Percentiles rank a stretch among this genome's conserved stretches.
Conservation (phyloP, 495 filamentous ascomycete species). For the Talaromyces ruber region DNA sequence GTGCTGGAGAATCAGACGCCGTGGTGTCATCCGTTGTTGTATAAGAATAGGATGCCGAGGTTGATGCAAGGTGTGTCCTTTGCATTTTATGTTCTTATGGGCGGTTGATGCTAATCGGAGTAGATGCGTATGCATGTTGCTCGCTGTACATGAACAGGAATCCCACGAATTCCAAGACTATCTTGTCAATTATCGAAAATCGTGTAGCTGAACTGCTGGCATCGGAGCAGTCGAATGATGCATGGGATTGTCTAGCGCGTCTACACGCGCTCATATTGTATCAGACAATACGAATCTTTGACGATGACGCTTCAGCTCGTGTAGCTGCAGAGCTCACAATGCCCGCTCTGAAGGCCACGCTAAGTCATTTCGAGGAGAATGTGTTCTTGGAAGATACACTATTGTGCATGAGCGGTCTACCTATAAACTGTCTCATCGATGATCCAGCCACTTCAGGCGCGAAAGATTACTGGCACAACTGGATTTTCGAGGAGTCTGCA, state of each 20-base stretch:
- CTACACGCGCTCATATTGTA: slow-evolving; percentile 27
- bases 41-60: slow-evolving; percentile 35
- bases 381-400: slow-evolving; percentile 8
- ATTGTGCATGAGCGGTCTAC: slow-evolving; percentile 12
- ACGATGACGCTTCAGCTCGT: slow-evolving; percentile 44
- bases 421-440: slow-evolving; percentile 1
- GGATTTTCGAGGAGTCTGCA: slow-evolving; percentile 39
- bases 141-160: slow-evolving; percentile 42
- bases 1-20: slow-evolving; percentile 37
- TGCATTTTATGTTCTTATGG: no score
- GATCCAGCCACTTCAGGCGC: slow-evolving; percentile 9
- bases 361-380: neutral
- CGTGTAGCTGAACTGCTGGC: slow-evolving; percentile 28
- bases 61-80: slow-evolving; percentile 36
- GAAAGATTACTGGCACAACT: slow-evolving; percentile 31
- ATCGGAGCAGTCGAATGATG: slow-evolving; percentile 18
- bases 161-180: slow-evolving; percentile 29
- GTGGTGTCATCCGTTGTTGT: slow-evolving; percentile 41
- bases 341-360: slow-evolving; percentile 23
- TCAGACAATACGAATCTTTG: slow-evolving; percentile 46
- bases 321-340: slow-evolving; percentile 37
- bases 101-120: neutral
- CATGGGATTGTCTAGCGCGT: slow-evolving; percentile 19
- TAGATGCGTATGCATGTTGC: slow-evolving; percentile 41
- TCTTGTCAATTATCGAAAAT: slow-evolving; percentile 31